Conservation (phyloP, 2,329 filamentous ascomycete species). For the Leptodontidium sp. region DNA sequence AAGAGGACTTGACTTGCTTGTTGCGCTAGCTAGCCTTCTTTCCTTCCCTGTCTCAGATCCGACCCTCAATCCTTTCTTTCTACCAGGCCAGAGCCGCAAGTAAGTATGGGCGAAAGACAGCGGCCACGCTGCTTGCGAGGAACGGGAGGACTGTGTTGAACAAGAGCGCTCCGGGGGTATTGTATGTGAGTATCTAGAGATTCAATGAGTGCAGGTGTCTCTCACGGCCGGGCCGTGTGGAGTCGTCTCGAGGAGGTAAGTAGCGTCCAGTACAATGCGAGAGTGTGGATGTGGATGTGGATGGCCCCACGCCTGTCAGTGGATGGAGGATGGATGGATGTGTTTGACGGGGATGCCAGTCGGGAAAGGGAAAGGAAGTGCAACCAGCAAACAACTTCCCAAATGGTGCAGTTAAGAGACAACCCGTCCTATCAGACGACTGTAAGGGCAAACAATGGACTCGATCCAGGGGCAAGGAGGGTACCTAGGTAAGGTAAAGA, state of each 20-base stretch:
- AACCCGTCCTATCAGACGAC: neutral
- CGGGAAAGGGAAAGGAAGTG: neutral
- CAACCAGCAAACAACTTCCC: neutral
- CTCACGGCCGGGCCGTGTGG: slow-evolving; percentile 6
- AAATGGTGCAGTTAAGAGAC: neutral
- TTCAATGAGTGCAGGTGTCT: neutral
- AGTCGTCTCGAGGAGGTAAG: no score
- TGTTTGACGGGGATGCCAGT: no score
- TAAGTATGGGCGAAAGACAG: neutral
- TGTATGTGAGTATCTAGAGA: neutral
- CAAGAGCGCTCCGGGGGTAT: slow-evolving; percentile 7
- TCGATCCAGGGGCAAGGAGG: neutral
- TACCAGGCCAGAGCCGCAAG: neutral
- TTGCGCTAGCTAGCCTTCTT: slow-evolving; percentile 14
- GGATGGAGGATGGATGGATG: no score
- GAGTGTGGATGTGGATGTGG: neutral
- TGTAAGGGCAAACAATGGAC: neutral
- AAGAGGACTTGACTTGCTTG: neutral
- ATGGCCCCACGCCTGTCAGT: no score
- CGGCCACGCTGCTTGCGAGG: neutral
- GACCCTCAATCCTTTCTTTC: neutral
- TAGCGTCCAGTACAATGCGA: neutral
- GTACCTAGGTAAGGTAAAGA: no score
- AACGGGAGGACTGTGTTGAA: neutral
- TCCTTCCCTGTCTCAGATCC: slow-evolving; percentile 4